Base-by-base conservation (phyloP, 805 yeast species). In the Teunomyces kruisii region DNA sequence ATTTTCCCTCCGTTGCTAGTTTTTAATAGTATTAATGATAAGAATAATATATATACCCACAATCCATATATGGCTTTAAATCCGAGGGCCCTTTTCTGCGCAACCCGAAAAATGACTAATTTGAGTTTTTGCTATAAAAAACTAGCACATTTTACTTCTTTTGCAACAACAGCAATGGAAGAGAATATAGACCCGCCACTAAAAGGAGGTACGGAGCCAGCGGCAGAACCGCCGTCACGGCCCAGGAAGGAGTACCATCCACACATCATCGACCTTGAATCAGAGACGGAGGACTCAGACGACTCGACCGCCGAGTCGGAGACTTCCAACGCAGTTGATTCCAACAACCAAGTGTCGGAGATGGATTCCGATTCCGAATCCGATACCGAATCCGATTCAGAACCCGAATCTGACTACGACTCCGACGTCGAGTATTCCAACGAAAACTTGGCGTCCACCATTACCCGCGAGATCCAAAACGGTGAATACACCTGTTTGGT, bases 401-500 rank as follows among this genome's bases (percentile, higher is more conserved):
- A 45, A 10, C 24, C 43, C 6, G 57, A 55, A 24, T 55, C 52
- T 5, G 51, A 50, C 13, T 60, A 56, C 24, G 45, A 40, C 4
- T 32, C 43, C 13, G 52, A 50, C 35, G 45, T 33, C 9, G 51
- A 45, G 26, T 47, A 47, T 16, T 51, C 56, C 12, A 60, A 61
- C 39, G 67, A 67, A 28, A 56, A 70, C 6, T 56, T 70, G 14
- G 56, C 74, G 9, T 53, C 69, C 19, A 62, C 74, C n/a, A 80
- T 84, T 36, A 56, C 74, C 36, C 67, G 66, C 26, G 94, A 87
- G 53, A 78, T 86, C 39, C 74, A 72, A 36, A 75, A 78, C 9
- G 91, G 88, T n/a, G 74, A 76, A 1, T 91, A 92, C 58, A 76
- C 80, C 1, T 92, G 99, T 65, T 72, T 92, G 61, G 88, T 92